Evolutionary conservation across 208 protist species (phyloP).

Genomic region (Phytomonas francai): DNA sequence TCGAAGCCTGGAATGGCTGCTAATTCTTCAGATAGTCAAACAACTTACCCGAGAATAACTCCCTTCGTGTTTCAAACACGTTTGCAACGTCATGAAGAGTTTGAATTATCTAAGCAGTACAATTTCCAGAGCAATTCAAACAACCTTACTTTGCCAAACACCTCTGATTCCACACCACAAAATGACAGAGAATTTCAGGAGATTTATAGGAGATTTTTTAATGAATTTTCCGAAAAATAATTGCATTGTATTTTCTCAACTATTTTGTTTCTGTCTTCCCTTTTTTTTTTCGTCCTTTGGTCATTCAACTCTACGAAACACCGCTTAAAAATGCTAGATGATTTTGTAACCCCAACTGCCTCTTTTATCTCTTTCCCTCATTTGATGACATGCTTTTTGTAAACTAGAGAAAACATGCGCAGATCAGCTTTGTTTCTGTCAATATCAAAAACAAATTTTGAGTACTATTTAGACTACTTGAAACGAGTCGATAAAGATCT

Average conservation of each 20-base stretch:
- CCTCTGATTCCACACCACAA: neutral
- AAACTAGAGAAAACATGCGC: conserved; percentile 10
- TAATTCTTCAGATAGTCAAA: neutral
- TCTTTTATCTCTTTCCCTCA: conserved; percentile 10
- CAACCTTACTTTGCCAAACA: neutral
- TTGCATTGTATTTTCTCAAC: neutral
- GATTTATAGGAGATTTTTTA: neutral
- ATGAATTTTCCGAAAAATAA: neutral
- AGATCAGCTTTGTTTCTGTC: conserved; percentile 12
- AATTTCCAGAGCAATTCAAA: conserved; percentile 12
- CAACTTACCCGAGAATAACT: neutral
- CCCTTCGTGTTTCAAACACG: neutral
- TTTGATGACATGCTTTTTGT: neutral
- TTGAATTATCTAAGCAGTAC: conserved; percentile 11
- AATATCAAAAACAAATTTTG: conserved; percentile 21
- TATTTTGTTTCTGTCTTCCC: conserved; percentile 3
- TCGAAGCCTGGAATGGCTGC: neutral
- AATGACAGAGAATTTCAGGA: neutral
- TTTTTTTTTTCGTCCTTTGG: conserved; percentile 8
- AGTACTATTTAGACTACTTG: conserved; percentile 61
- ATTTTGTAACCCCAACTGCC: neutral
- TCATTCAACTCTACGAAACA: conserved; percentile 7
- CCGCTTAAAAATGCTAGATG: neutral
- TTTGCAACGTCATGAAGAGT: conserved; percentile 9
- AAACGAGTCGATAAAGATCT: conserved; percentile 49